Evolutionary conservation across 2,329 filamentous ascomycete genomes (phyloP).

Genomic region (Sporothrix globosa): DNA sequence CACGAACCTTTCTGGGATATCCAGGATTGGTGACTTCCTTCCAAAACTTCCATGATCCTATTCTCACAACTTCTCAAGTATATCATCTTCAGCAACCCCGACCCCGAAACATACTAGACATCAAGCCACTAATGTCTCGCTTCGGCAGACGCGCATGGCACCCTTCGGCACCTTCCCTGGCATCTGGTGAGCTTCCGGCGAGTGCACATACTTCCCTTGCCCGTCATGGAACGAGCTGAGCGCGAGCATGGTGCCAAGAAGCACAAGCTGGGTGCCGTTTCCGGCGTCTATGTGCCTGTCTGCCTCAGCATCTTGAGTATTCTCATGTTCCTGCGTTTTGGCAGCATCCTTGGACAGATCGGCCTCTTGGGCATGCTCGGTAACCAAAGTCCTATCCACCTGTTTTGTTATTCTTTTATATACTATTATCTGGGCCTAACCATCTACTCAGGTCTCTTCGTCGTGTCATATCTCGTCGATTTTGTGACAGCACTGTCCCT

Average conservation of each 20-base stretch:
- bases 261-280: slow-evolving; percentile 74
- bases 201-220: background rate
- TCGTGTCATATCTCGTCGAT: slow-evolving; percentile 77
- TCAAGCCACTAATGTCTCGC: background rate
- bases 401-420: background rate
- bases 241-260: slow-evolving; percentile 42
- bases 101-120: background rate
- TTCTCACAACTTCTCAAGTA: background rate
- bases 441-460: slow-evolving; percentile 62
- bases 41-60: too few species aligned
- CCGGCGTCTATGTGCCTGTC: slow-evolving; percentile 84
- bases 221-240: slow-evolving; percentile 42
- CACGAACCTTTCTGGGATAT: background rate
- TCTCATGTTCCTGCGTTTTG: slow-evolving; percentile 89
- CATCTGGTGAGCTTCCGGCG: slow-evolving; percentile 21
- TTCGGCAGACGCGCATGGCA: slow-evolving; percentile 21
- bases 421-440: background rate
- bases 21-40: background rate
- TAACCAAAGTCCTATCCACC: slow-evolving; percentile 45
- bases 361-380: slow-evolving; percentile 80
- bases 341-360: slow-evolving; percentile 78
- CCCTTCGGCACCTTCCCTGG: background rate
- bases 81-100: background rate
- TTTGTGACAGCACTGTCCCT: slow-evolving; percentile 84
- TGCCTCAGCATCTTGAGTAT: slow-evolving; percentile 87